Evolutionary conservation across 441 rosid species (phyloP), one percentile per base, ranked within the genome.

Genomic region (Croton laevigatus): DNA sequence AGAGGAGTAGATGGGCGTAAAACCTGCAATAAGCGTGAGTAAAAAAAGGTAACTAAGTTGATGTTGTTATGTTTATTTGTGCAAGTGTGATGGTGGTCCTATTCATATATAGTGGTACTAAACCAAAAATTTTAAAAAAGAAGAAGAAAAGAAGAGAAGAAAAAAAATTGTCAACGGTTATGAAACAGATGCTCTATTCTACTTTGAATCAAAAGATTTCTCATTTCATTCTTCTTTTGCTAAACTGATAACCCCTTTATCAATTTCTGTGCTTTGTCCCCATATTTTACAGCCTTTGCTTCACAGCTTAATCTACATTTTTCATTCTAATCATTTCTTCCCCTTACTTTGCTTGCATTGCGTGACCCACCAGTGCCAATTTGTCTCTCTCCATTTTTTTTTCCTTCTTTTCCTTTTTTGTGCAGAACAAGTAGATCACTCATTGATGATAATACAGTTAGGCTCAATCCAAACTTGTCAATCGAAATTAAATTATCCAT

Each of bases 31-130:
- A 53, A 80, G 89, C 84, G 77, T 81, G 79, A 73, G 81, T 71
- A 53, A 69, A 86, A 69, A 86, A 84, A 72, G 81, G 76, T 36
- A 59, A 70, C 80, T 68, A 70, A 70, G 79, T 73, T 76, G 83
- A 73, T 74, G 78, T 46, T 66, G 73, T 78, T 27, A 44, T 78
- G 74, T 74, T 71, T 58, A 73, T 75, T 71, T 78, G 86, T 81
- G 89, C 83, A 19, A 76, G 86, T 82, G 88, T 77, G 79, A 53
- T 76, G 75, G 91, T 88, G 93, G 93, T 85, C 91, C 93, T 81
- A 61, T 27, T 0, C 53, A 6, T 42, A 20, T 11, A 65, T 49
- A 38, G 78, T 81, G 82, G 79, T 68, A 65, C 81, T 75, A 72
- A 68, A 66, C 66, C 76, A 51, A 75, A 78, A 78, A 75, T 34